These are phyloP conservation scores for Wickerhamomyces ciferrii DNA, from an alignment of 805 yeast species.

Conservation along the genomic window DNA sequence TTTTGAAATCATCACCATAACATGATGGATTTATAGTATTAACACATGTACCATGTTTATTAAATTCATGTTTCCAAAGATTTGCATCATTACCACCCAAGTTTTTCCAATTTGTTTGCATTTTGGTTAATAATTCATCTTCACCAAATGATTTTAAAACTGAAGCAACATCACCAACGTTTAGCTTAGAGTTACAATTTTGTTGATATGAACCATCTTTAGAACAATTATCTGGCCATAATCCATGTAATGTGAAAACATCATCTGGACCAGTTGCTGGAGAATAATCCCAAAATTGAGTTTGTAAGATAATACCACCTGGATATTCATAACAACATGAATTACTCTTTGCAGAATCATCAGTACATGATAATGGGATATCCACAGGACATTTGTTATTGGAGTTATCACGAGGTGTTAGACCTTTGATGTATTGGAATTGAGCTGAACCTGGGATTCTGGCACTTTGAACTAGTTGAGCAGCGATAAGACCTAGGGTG, in stretches of 20 bases:
- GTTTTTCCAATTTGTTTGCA: conserved; percentile 70
- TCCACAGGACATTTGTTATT: conserved; percentile 43
- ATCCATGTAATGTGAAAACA: conserved; percentile 75
- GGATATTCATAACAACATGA: conserved; percentile 84
- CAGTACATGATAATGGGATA: conserved; percentile 57
- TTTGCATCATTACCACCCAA: conserved; percentile 60
- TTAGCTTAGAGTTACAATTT: conserved; percentile 63
- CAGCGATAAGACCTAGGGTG: not conserved
- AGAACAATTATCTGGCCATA: conserved; percentile 82
- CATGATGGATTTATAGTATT: conserved; percentile 72
- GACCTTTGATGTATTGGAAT: not conserved
- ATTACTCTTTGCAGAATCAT: conserved; percentile 47
- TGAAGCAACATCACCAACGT: conserved; percentile 43
- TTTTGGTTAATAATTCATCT: conserved; percentile 44
- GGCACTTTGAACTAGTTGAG: not conserved
- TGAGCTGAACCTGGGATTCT: not conserved
- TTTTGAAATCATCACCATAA: conserved; percentile 33
- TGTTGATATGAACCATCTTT: conserved; percentile 69
- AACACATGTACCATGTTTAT: conserved; percentile 93
- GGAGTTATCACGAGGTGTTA: conserved; percentile 1
- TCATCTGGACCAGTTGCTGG: conserved; percentile 71
- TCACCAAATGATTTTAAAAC: conserved; percentile 43
- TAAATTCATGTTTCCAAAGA: conserved; percentile 88
- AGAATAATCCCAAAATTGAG: conserved; percentile 90
- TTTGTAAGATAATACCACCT: conserved; percentile 76